Conservation (phyloP, 2,329 filamentous ascomycete genomes). For the Trichoderma koningii region DNA sequence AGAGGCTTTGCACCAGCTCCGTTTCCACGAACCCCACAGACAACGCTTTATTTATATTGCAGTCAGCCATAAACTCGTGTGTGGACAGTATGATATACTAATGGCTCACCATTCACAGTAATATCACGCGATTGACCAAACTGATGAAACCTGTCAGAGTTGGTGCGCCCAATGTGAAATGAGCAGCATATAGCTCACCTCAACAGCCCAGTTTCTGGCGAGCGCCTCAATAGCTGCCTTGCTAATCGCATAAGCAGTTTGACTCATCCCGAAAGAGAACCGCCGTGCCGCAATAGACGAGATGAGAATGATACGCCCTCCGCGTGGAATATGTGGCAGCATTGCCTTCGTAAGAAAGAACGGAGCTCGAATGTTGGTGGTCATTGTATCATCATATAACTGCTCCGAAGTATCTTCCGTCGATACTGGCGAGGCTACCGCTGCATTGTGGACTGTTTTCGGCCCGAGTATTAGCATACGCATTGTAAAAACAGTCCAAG, state of each 20-base stretch:
- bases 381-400: conserved; percentile 16
- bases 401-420: background rate
- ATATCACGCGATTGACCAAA: conserved; percentile 9
- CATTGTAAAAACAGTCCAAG: background rate
- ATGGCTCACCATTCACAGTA: background rate
- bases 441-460: conserved; percentile 4
- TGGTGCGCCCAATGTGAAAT: no score
- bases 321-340: conserved; percentile 35
- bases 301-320: conserved; percentile 41
- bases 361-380: conserved; percentile 20
- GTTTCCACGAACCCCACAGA: conserved; percentile 36
- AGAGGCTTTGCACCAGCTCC: conserved; percentile 31
- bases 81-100: no score
- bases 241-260: conserved; percentile 39
- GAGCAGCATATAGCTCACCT: conserved; percentile 37
- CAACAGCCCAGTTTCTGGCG: conserved; percentile 38
- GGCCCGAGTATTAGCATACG: background rate
- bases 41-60: conserved; percentile 35
- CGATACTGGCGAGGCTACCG: background rate
- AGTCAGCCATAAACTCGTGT: conserved; percentile 33
- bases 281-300: conserved; percentile 38
- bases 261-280: conserved; percentile 33
- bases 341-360: conserved; percentile 40
- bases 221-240: conserved; percentile 41
- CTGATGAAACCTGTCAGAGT: background rate